phyloP scores from a whole-genome alignment of 2,329 filamentous ascomycete genomes.

The Talaromyces sp. region DNA sequence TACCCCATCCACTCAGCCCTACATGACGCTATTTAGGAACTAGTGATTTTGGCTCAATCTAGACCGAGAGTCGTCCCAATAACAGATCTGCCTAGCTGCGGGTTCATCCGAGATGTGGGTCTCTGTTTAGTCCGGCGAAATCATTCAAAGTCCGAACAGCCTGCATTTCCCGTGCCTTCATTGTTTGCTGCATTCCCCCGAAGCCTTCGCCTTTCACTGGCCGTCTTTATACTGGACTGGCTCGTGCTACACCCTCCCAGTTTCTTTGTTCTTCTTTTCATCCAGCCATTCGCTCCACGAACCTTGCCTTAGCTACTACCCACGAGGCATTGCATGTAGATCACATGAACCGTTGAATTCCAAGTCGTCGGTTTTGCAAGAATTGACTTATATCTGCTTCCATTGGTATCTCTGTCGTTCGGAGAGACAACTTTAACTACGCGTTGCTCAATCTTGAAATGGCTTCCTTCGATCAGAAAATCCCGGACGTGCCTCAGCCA shows the following conservation, averaged over 20 bases:
- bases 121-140: background rate
- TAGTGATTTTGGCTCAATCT: background rate
- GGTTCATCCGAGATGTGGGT: background rate
- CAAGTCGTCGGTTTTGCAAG: background rate
- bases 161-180: background rate
- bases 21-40: background rate
- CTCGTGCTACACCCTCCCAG: background rate
- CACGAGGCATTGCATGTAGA: background rate
- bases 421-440: background rate
- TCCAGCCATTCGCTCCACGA: background rate
- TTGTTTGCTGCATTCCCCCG: background rate
- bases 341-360: too few relatives aligned
- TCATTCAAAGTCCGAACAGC: background rate
- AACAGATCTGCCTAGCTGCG: background rate
- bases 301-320: background rate
- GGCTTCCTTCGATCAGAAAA: background rate
- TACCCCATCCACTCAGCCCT: background rate
- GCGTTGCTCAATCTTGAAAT: background rate
- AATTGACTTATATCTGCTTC: background rate
- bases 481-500: background rate
- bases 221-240: background rate
- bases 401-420: background rate
- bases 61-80: background rate
- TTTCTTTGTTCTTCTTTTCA: background rate
- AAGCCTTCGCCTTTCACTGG: background rate